Evolutionary conservation across 257 asterid species (phyloP).

Genomic region (Solanum dulcamara): DNA sequence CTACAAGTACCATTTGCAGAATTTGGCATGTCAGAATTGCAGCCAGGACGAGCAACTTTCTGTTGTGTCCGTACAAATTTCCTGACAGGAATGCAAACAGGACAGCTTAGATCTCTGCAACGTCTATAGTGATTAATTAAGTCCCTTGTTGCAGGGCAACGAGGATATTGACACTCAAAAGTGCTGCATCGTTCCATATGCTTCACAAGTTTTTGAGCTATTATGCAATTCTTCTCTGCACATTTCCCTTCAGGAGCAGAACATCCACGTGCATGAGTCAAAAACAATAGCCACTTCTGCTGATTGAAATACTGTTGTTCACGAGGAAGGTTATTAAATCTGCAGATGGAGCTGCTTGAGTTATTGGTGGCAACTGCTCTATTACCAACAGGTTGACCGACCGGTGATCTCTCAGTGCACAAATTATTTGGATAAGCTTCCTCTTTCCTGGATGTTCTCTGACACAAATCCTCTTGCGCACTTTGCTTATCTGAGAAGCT

Average conservation of each 20-base stretch:
- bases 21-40: conserved; percentile 30
- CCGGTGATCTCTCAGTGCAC: conserved; percentile 51
- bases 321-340: conserved; percentile 32
- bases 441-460: conserved; percentile 42
- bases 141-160: conserved; percentile 45
- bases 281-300: conserved; percentile 73
- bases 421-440: conserved; percentile 58
- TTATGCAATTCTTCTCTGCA: conserved; percentile 44
- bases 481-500: conserved; percentile 26
- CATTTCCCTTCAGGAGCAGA: conserved; percentile 80
- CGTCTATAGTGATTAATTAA: conserved; percentile 46
- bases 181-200: conserved; percentile 52
- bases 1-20: conserved; percentile 36
- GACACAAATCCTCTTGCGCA: conserved; percentile 44
- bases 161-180: conserved; percentile 43
- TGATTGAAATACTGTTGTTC: conserved; percentile 58
- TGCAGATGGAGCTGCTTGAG: conserved; percentile 21
- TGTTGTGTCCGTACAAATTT: conserved; percentile 43
- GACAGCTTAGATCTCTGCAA: conserved; percentile 60
- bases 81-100: conserved; percentile 80
- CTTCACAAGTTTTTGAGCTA: conserved; percentile 55
- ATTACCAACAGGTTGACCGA: conserved; percentile 35
- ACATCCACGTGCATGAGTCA: conserved; percentile 87
- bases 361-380: conserved; percentile 37
- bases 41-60: conserved; percentile 35